Base-by-base conservation (phyloP, 2,329 filamentous ascomycete species). In the Elsinoe fawcettii region DNA sequence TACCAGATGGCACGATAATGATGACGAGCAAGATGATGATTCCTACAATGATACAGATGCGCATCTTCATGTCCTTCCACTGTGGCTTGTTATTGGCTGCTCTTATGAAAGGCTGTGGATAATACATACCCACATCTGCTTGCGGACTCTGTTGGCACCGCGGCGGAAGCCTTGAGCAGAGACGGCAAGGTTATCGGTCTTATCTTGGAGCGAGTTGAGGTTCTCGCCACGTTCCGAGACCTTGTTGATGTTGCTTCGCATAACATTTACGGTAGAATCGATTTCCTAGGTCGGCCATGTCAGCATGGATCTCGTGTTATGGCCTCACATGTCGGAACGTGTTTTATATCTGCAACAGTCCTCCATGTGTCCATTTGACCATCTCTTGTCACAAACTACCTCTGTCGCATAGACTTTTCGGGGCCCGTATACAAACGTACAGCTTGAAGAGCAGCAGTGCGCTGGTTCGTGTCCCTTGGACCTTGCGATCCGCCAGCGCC, bases 21-120 rank as follows among this genome's bases (percentile, higher is more conserved):
- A 99, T 83, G 66, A 95, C 77, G 65, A 99, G 82, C 66, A 99
- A 80, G 65, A 97, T 82, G 72, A 97, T 87, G 74, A 99, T 87
- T 68, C 91, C 93, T 59, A 85, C 80, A 70, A 95, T 87, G 66
- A 99, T 79, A 77, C 92, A 97, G 80, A 96, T 93, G 74, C 93
- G 86, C 93, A 99, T 99, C 84, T 97, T 97, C 90, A 96, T 95
- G 71, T 97, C 92, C 82, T 97, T 97, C 92, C 91, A 30, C 27
- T 37, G 34, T 4, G 14, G 30, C 6, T 12, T 32, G 30, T 32
- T 32, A 32, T 6, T 32, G 12, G 6, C 12, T 5, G 30, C 30
- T 32, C 30, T 32, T 12, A 12, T 6, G 12, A 5, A 37, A 37
- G 34, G 34, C 3, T 5, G 14, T 7, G 5, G 9, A 6, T 14